Base-by-base conservation (phyloP, 768 basidiomycete species). In the Ephemerocybe angulata region DNA sequence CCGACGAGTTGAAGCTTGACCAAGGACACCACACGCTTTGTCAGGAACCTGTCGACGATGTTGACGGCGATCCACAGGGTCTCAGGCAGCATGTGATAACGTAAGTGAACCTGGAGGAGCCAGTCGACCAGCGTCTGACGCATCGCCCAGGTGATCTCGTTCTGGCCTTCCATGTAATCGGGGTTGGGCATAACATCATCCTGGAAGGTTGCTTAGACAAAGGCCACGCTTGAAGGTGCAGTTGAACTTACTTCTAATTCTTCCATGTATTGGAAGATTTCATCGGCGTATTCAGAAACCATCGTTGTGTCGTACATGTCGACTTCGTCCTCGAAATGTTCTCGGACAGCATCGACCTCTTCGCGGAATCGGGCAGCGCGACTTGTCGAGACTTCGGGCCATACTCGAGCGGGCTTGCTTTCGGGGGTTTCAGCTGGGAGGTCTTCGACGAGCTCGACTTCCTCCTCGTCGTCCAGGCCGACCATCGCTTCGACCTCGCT, bases 1-100 rank as follows among this genome's bases (percentile, higher is more conserved):
- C 97, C 97, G 53, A 99, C 97, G 25, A 99, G 87, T 73, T 96
- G 93, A 47, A 96, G 84, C 73, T 94, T 96, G 64, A 90, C 83
- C 37, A 94, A 75, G 3, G 89, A 91, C 17, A 96, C 93, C 53
- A 91, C 85, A 29, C 93, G 86, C 65, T 87, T 86, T 49, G 88
- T 90, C 47, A 96, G 78, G 79, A 96, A 94, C 58, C 93, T 88
- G 67, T 96, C 93, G 60, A 96, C 83, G 57, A 99, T 87, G 76
- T 98, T 99, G 78, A 99, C 82, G 38, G 96, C 92, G 64, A 98
- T 98, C 97, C 97, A 99, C 17, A 98, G 83, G 2, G 97, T 99
- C 72, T 99, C 97, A 27, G 97, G 96, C 44, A 98, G 83, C 91
- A 99, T 93, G 77, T 98, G 96, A 78, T 98, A 99, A 27, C 94